phyloP scores from a whole-genome alignment of 2,329 filamentous ascomycete species.

The Phaeophleospora eucalypticola region DNA sequence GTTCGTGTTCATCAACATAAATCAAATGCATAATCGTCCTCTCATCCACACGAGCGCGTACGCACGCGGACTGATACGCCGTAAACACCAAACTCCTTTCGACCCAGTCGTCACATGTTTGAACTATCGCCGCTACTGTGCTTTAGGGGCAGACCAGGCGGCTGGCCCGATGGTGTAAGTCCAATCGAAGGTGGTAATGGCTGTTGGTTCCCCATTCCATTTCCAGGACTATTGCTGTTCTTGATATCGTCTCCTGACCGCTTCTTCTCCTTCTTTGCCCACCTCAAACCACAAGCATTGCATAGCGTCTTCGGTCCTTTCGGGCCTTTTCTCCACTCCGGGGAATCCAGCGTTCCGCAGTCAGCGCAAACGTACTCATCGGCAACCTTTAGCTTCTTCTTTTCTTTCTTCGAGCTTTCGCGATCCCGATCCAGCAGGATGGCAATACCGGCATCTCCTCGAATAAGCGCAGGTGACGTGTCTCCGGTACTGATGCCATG shows the following conservation, averaged over 20 bases:
- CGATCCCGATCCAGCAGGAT: conserved; percentile 79
- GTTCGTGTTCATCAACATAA: too few relatives aligned
- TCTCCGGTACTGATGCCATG: conserved; percentile 84
- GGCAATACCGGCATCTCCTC: conserved; percentile 80
- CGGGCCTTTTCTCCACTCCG: conserved; percentile 93
- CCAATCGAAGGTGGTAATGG: conserved; percentile 13
- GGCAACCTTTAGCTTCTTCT: conserved; percentile 75
- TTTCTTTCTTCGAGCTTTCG: conserved; percentile 77
- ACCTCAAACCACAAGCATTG: conserved; percentile 73
- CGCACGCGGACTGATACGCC: conserved; percentile 5
- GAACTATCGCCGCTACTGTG: conserved; percentile 20
- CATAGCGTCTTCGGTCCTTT: conserved; percentile 90
- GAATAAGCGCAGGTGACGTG: conserved; percentile 72
- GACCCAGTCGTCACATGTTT: neutral
- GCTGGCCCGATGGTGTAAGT: conserved; percentile 15
- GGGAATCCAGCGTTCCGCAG: conserved; percentile 89
- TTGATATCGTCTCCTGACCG: conserved; percentile 26
- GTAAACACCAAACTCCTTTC: neutral
- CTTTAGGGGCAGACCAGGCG: conserved; percentile 22
- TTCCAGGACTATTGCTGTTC: conserved; percentile 17
- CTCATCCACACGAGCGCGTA: conserved; percentile 6
- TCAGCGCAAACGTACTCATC: conserved; percentile 95
- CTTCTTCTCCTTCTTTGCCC: conserved; percentile 41
- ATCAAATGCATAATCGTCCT: neutral
- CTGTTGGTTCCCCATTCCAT: conserved; percentile 13